Evolutionary conservation across 2,329 filamentous ascomycete genomes (phyloP).

Genomic region (Neofusicoccum ribis): DNA sequence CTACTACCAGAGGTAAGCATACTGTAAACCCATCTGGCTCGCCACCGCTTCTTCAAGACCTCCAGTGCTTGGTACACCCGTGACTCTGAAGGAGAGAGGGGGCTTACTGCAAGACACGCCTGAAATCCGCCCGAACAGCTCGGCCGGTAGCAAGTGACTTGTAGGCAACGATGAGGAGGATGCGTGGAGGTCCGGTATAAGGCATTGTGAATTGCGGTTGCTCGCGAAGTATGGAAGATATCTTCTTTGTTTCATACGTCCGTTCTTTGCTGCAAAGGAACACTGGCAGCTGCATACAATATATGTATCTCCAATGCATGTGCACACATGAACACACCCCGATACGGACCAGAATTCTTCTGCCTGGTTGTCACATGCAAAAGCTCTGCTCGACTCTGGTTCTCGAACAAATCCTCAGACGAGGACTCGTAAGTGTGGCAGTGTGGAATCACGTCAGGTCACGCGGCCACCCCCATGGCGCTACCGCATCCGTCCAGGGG

Average conservation of each 20-base stretch:
- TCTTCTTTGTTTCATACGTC: neutral
- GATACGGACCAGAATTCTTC: neutral
- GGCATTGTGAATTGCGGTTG: neutral
- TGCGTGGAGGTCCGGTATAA: neutral
- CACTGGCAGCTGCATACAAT: neutral
- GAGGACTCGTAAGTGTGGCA: neutral
- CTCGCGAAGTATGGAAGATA: neutral
- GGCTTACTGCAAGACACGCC: neutral
- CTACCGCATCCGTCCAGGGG: neutral
- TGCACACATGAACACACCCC: neutral
- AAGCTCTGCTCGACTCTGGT: neutral
- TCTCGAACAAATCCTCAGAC: neutral
- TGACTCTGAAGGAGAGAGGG: neutral
- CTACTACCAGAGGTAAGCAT: neutral
- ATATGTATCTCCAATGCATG: neutral
- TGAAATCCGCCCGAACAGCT: neutral
- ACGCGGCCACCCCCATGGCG: neutral
- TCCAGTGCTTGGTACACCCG: no score
- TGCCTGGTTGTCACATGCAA: neutral
- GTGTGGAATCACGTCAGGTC: neutral
- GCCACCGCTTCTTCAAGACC: no score
- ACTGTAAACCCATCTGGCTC: neutral
- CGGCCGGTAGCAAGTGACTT: neutral
- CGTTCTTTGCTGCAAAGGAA: neutral
- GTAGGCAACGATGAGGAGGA: slow-evolving; percentile 3